Percentiles rank a stretch among this genome's conserved stretches.
phyloP scores from a whole-genome alignment of 345 rosid species.

The Barbarea vulgaris region DNA sequence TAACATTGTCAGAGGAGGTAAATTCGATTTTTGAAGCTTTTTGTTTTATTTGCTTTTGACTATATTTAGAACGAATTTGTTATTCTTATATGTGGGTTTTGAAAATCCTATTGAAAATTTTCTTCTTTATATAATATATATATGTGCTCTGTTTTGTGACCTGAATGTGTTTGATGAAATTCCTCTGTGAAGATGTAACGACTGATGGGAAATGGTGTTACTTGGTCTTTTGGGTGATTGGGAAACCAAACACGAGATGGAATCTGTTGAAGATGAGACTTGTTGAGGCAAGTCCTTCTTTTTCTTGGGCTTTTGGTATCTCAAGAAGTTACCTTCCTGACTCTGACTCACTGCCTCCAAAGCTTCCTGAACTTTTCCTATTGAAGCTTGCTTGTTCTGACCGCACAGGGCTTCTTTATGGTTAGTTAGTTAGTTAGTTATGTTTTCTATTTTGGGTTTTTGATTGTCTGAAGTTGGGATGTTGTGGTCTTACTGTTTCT shows the following conservation, averaged over 20 bases:
- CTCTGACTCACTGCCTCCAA: conserved; percentile 55
- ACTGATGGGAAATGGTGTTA: conserved; percentile 99
- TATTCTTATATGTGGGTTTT: background rate
- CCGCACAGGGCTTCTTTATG: conserved; percentile 82
- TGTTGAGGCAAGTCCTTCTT: conserved; percentile 73
- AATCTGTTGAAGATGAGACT: conserved; percentile 79
- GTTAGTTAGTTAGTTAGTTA: conserved; percentile 55
- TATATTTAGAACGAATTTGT: background rate
- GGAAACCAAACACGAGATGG: conserved; percentile 78
- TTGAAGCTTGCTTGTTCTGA: conserved; percentile 76
- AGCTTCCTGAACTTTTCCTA: conserved; percentile 75
- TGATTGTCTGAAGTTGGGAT: background rate
- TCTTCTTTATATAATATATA: background rate
- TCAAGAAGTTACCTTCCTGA: conserved; percentile 58
- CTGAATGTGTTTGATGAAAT: conserved; percentile 28
- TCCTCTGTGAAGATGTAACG: conserved; percentile 65
- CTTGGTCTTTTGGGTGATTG: conserved; percentile 86
- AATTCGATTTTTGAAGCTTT: background rate
- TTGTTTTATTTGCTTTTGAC: background rate
- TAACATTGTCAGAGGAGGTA: conserved; percentile 89
- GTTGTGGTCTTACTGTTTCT: background rate
- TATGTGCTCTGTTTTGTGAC: background rate
- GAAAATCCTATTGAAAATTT: background rate
- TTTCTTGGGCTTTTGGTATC: conserved; percentile 75
- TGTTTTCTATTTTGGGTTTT: background rate